Evolutionary conservation across 2,329 filamentous ascomycete species (phyloP), one percentile per base, ranked within the genome.

Genomic region (Scedosporium aurantiacum): DNA sequence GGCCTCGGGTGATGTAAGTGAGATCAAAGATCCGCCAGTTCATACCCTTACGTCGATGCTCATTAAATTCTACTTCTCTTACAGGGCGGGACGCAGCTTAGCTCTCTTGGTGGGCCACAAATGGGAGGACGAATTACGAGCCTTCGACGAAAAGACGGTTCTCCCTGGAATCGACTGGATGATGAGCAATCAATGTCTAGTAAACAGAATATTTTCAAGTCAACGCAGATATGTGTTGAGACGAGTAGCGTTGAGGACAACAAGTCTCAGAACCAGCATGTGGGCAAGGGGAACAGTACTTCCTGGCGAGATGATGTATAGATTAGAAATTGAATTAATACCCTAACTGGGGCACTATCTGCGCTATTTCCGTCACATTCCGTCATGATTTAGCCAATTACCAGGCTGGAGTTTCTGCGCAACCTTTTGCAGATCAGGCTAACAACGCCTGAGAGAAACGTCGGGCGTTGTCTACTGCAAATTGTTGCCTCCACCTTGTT

Each of bases 341-440:
- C n/a, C 43, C 18, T 14, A 47, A 23, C 66, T 71, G 68, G 82
- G 84, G 76, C 87, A 88, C 32, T 37, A 37, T 12, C 10, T 10
- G n/a, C n/a, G n/a, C 32, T 12, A 37, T n/a, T n/a, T n/a, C n/a
- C n/a, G n/a, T n/a, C n/a, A 37, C 32, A 37, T 37, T 1, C 14
- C 14, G 32, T 37, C 10, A 37, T 37, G 10, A 10, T 37, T 37
- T 37, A 8, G 4, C 32, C 8, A 12, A 37, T 12, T 37, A 37
- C 32, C 10, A 37, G 14, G 28, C 32, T 37, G 32, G 3, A 12
- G 32, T 37, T 12, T 37, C 10, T 37, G 32, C 12, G 10, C 10
- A 37, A 14, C 14, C 32, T 14, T 37, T 37, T 37, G 10, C 32
- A 37, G 10, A 37, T 12, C 10, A 37, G 32, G 8, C 10, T 14